Conservation (phyloP, 345 rosid genomes). For the Raphanus sativus region DNA sequence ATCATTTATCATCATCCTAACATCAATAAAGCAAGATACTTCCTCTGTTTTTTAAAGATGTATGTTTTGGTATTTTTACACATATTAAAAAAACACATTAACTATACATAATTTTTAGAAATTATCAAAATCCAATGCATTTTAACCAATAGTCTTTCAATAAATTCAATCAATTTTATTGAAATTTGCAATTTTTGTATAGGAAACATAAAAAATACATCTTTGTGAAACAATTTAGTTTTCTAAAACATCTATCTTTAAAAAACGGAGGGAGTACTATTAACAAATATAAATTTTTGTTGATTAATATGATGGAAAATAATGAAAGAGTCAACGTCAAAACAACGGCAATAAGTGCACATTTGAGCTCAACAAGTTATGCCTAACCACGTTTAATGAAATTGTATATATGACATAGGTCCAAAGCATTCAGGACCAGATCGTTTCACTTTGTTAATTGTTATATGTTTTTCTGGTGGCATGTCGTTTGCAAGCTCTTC, state of each 20-base stretch:
- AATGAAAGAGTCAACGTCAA: constrained; percentile 30
- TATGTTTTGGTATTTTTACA: no score
- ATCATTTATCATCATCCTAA: not conserved
- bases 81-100: no score
- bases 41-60: no score
- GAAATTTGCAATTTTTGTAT: no score
- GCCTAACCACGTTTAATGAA: constrained; percentile 34
- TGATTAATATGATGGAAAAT: not conserved
- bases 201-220: no score
- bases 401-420: constrained; percentile 28
- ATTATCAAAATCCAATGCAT: no score
- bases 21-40: not conserved
- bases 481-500: constrained; percentile 27
- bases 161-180: no score
- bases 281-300: not conserved
- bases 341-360: constrained; percentile 15
- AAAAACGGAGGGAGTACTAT: not conserved
- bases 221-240: no score
- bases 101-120: no score
- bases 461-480: constrained; percentile 29
- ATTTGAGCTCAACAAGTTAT: constrained; percentile 30
- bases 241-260: no score
- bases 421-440: constrained; percentile 36
- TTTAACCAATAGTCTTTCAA: no score
- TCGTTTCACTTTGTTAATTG: constrained; percentile 8